Percentiles rank a stretch among this genome's conserved stretches.
Evolutionary conservation across 2,329 filamentous ascomycete species (phyloP).

Genomic region (Cytospora schulzeri): DNA sequence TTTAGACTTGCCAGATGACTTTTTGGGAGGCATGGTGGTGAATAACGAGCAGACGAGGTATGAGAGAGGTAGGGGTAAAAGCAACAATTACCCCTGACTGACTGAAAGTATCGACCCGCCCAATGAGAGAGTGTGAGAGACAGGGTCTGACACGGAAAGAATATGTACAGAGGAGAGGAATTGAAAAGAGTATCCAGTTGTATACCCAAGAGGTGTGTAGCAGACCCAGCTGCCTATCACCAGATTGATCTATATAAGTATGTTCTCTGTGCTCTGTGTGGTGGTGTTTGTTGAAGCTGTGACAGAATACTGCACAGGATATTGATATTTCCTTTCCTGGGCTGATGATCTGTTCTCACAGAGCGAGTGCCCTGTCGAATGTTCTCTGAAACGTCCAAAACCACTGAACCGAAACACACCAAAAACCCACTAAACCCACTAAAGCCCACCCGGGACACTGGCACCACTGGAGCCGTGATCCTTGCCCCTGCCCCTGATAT

Average conservation of each 20-base stretch:
- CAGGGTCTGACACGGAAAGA: no score
- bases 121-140: neutral
- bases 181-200: no score
- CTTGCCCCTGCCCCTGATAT: neutral
- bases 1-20: constrained; percentile 31
- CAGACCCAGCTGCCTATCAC: constrained; percentile 16
- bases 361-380: neutral
- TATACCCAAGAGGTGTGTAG: constrained; percentile 5
- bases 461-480: neutral
- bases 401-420: neutral
- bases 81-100: neutral
- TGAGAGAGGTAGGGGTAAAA: neutral
- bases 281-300: neutral
- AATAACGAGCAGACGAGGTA: neutral
- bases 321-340: neutral
- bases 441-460: neutral
- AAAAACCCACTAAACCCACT: no score
- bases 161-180: constrained; percentile 1
- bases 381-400: constrained; percentile 13
- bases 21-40: constrained; percentile 35
- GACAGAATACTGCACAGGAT: no score
- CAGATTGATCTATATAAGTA: no score
- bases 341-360: constrained; percentile 5
- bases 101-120: neutral
- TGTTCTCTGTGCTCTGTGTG: neutral